A percentile compares a stretch with the other conserved stretches of the same genome.
These are phyloP conservation scores for Platanthera zijinensis DNA, from an alignment of 106 monocot species.

Conservation along the genomic window DNA sequence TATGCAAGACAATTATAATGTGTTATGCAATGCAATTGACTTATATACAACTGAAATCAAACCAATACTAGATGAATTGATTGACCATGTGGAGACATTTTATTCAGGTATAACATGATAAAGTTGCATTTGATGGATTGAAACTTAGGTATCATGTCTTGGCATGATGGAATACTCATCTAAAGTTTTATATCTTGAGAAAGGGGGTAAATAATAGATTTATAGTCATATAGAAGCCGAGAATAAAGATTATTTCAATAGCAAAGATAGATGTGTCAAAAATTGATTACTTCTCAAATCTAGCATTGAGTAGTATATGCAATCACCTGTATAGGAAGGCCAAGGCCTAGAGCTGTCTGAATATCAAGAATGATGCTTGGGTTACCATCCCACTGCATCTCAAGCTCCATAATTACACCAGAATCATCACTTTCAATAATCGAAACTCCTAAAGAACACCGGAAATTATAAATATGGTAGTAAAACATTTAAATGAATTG, in stretches of 20 bases:
- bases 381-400: slow-evolving; percentile 98
- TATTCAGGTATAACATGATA: no score
- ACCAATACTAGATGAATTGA: no score
- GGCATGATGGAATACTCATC: no score
- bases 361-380: slow-evolving; percentile 90
- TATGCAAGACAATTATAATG: no score
- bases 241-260: background rate
- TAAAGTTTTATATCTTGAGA: no score
- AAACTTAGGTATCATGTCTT: no score
- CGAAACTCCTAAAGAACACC: slow-evolving; percentile 48
- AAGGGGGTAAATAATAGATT: background rate
- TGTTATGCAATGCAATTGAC: no score
- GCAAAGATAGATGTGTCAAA: background rate
- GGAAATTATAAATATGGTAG: background rate
- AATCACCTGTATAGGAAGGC: slow-evolving; percentile 86
- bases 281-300: background rate
- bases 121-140: no score
- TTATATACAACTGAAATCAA: no score
- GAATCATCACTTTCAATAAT: slow-evolving; percentile 58
- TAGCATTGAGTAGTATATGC: background rate
- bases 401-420: slow-evolving; percentile 90
- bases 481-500: background rate
- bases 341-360: slow-evolving; percentile 63
- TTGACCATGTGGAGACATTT: no score
- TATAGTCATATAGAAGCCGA: background rate